Conservation (phyloP, 2,329 filamentous ascomycete species). For the Arthrinium phaeospermum region DNA sequence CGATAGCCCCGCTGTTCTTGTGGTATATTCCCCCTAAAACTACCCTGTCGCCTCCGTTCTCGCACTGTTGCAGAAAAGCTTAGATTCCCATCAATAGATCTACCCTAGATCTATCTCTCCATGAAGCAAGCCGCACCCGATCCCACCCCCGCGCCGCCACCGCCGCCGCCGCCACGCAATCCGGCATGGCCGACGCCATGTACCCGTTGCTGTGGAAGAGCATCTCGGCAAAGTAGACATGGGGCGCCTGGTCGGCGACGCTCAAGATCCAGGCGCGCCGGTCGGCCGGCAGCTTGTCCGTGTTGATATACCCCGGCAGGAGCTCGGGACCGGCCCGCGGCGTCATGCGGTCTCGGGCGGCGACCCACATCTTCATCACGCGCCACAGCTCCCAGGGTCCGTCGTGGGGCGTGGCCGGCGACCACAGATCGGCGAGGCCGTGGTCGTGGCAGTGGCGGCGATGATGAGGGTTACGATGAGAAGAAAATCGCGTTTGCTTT, state of each 20-base stretch:
- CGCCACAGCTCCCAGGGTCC: neutral
- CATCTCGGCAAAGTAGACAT: neutral
- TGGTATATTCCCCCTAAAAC: too few species aligned
- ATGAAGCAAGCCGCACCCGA: neutral
- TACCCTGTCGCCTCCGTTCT: too few species aligned
- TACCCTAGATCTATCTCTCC: neutral
- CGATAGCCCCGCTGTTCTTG: too few species aligned
- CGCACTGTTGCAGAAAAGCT: too few species aligned
- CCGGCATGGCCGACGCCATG: neutral
- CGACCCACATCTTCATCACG: neutral
- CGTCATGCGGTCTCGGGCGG: accelerated
- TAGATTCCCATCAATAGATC: too few species aligned
- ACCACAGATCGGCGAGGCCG: neutral
- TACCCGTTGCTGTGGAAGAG: neutral
- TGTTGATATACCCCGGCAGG: accelerated
- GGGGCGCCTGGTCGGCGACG: neutral
- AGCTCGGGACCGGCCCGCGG: too few species aligned
- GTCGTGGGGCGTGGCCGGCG: neutral
- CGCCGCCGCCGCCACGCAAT: neutral
- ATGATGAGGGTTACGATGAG: too few species aligned
- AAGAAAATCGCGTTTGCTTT: too few species aligned
- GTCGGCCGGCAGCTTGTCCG: too few species aligned
- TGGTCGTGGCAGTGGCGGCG: neutral
- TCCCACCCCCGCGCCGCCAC: too few species aligned
- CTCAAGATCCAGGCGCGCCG: neutral